Evolutionary conservation across 2,329 filamentous ascomycete species (phyloP), one percentile per base, ranked within the genome.

Genomic region (Triangularia verruculosa): DNA sequence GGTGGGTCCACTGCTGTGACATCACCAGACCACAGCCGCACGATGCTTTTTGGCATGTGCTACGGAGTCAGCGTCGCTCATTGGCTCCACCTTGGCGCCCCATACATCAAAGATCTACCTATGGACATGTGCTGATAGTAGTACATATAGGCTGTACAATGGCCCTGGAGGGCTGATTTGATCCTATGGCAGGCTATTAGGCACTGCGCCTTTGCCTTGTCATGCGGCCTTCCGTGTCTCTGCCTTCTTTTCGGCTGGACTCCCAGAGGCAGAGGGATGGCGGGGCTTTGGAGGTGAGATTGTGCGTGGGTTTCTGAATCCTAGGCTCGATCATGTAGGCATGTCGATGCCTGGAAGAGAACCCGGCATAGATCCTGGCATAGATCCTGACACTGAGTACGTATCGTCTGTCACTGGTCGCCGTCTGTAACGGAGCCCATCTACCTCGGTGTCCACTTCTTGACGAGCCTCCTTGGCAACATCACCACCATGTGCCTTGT

Each of bases 401-500:
- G 64, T 64, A 51, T 73, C 72, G 52, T 73, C 72, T 12, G 68
- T 67, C 59, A 69, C 67, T 17, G 72, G 71, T 27, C 70, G 70
- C 15, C 71, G 67, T 17, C 73, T 69, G 24, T 73, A 72, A 17
- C 72, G 71, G 55, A 75, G 64, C n/a, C 67, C 70, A 57, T 73
- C 76, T 17, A 77, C 74, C 67, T 84, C 83, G 5, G 79, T 77
- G 47, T 79, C 77, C 8, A 78, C 72, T 64, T 86, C 83, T 12
- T 83, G 82, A 59, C 80, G 78, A 51, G 82, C 63, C 57, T 86
- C 83, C 32, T 78, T 79, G 17, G 78, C 77, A 13, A 80, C 73
- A 30, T 87, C 85, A 55, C 81, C 83, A 17, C 84, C 82, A 71
- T 83, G 86, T 5, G 78, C 76, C 58, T 84, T 82, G 53, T 82